A percentile compares a stretch with the other conserved stretches of the same genome.
Evolutionary conservation across 495 filamentous ascomycete species (phyloP).

Genomic region (Penicillium lividum): DNA sequence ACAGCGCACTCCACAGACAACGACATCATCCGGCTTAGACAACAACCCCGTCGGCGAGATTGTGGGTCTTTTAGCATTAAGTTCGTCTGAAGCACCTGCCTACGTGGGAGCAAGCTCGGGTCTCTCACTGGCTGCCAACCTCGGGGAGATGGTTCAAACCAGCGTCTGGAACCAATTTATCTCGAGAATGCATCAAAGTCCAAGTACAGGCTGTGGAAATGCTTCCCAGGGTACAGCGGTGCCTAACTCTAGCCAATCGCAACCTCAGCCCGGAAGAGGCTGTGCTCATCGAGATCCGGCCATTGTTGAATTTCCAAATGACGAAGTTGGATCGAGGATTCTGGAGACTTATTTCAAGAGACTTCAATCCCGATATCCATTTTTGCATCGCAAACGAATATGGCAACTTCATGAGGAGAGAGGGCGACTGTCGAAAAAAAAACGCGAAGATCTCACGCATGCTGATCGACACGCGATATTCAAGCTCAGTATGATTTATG

Average conservation of each 20-base stretch:
- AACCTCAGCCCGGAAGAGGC: conserved; percentile 8
- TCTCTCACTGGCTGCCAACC: conserved; percentile 47
- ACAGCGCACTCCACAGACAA: conserved; percentile 24
- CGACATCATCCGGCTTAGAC: conserved; percentile 31
- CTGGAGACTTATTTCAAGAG: conserved; percentile 48
- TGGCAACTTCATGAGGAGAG: conserved; percentile 47
- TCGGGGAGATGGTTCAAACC: conserved; percentile 56
- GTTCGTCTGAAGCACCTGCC: conserved; percentile 47
- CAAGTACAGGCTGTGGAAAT: conserved; percentile 7
- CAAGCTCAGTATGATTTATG: conserved; percentile 54
- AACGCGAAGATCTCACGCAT: conserved; percentile 40
- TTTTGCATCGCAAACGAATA: conserved; percentile 48
- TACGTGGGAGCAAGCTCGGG: conserved; percentile 57
- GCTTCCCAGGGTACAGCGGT: conserved; percentile 6
- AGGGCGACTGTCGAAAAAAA: conserved; percentile 42
- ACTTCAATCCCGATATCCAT: conserved; percentile 52
- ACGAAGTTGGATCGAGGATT: conserved; percentile 49
- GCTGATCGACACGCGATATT: conserved; percentile 51
- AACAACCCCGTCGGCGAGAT: conserved; percentile 52
- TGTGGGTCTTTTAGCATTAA: conserved; percentile 53
- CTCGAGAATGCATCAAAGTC: conserved; percentile 34
- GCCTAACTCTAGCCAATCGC: conserved; percentile 6
- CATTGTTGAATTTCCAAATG: conserved; percentile 49
- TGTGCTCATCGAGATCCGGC: conserved; percentile 24
- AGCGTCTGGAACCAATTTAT: conserved; percentile 55